phyloP scores from a whole-genome alignment of 495 filamentous ascomycete species.

The Wilcoxina mikolae region DNA sequence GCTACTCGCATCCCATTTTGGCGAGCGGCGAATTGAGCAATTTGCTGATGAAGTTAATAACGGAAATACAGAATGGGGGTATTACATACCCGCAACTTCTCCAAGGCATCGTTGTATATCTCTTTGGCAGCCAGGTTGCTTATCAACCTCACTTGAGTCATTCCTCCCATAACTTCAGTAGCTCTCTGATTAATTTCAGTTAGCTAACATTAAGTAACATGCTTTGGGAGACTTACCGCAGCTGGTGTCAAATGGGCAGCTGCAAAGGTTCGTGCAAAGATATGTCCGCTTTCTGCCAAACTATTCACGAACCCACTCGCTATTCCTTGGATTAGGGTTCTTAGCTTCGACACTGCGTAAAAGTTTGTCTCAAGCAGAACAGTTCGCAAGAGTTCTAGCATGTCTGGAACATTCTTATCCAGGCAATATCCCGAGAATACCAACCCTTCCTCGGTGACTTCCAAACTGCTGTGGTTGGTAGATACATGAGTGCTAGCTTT shows the following conservation, averaged over 20 bases:
- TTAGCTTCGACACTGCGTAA: constrained; percentile 59
- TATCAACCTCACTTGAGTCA: constrained; percentile 80
- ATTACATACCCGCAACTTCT: constrained; percentile 72
- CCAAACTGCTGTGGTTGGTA: constrained; percentile 55
- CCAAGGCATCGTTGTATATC: constrained; percentile 47
- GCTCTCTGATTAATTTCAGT: constrained; percentile 8
- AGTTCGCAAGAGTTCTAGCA: constrained; percentile 73
- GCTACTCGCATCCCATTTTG: constrained; percentile 52
- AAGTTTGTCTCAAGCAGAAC: constrained; percentile 80
- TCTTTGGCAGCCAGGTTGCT: constrained; percentile 45
- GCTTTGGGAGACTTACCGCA: constrained; percentile 45
- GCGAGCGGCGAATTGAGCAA: constrained; percentile 30
- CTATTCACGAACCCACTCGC: constrained; percentile 83
- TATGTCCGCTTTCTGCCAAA: constrained; percentile 74
- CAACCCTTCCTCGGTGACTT: constrained; percentile 60
- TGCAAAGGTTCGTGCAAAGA: constrained; percentile 68
- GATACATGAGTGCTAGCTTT: constrained; percentile 62
- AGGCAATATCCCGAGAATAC: constrained; percentile 70
- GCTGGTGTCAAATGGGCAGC: constrained; percentile 60
- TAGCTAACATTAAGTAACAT: not conserved
- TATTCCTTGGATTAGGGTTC: constrained; percentile 68
- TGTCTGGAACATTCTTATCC: constrained; percentile 72
- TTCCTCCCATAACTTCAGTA: constrained; percentile 65
- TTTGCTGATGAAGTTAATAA: constrained; percentile 10
- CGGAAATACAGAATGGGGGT: constrained; percentile 52